Percentiles rank a stretch among this genome's conserved stretches.
Conservation (phyloP, 1,284 basidiomycete species). For the Moniliella sp. region DNA sequence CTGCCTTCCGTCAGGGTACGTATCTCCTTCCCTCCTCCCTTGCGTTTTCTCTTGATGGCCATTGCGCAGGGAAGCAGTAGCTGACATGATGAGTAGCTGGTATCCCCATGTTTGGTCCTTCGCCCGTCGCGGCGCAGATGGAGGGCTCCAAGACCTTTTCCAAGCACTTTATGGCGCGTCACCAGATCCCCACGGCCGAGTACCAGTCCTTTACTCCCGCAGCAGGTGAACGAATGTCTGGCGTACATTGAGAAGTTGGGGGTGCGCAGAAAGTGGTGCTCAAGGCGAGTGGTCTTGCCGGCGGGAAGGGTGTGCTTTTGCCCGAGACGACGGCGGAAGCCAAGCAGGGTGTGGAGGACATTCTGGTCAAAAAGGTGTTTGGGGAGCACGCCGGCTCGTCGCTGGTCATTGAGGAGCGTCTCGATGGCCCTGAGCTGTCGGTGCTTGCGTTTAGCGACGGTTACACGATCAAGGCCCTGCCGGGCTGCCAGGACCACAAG, state of each 20-base stretch:
- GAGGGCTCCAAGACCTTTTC: conserved; percentile 94
- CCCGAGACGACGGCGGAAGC: conserved; percentile 64
- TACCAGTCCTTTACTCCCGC: conserved; percentile 49
- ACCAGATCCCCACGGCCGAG: conserved; percentile 73
- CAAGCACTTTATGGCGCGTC: conserved; percentile 84
- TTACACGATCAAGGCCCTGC: conserved; percentile 74
- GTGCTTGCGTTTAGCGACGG: conserved; percentile 89
- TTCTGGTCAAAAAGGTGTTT: conserved; percentile 69
- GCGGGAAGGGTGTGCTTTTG: conserved; percentile 83
- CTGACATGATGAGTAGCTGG: no score
- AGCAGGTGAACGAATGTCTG: conserved; percentile 47
- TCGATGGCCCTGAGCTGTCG: conserved; percentile 74
- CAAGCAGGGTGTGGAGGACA: conserved; percentile 54
- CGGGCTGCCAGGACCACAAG: conserved; percentile 94
- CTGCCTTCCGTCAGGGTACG: conserved; percentile 65
- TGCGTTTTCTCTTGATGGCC: no score
- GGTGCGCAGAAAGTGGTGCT: conserved; percentile 43
- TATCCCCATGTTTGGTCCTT: conserved; percentile 87
- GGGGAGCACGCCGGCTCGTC: conserved; percentile 44
- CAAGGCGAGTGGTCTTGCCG: conserved; percentile 84
- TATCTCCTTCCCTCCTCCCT: no score
- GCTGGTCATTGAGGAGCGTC: conserved; percentile 49
- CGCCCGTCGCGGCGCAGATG: conserved; percentile 65
- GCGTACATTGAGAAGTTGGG: conserved; percentile 24
- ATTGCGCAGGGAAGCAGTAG: no score